phyloP scores from a whole-genome alignment of 176 grass and related monocot species.

The Musa acuminata region DNA sequence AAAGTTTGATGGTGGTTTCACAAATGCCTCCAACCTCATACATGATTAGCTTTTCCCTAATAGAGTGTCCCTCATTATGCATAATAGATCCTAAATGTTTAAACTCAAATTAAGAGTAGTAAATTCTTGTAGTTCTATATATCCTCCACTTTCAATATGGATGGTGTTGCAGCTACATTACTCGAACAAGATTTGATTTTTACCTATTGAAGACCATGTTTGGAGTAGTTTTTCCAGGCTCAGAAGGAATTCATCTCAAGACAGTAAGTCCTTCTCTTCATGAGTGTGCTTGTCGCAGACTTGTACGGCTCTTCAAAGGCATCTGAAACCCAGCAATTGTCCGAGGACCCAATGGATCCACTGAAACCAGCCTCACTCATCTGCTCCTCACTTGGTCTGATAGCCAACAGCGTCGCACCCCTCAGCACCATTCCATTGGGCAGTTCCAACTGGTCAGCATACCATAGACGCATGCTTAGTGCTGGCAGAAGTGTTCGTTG shows the following conservation, averaged over 20 bases:
- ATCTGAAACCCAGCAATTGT: background rate
- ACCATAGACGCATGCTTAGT: background rate
- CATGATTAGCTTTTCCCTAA: no score
- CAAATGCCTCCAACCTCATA: no score
- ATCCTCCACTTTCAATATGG: no score
- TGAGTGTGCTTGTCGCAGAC: background rate
- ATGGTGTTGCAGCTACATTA: background rate
- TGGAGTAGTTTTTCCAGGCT: background rate
- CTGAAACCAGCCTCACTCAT: background rate
- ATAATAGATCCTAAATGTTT: no score
- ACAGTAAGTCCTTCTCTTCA: conserved; percentile 4
- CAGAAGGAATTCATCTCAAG: conserved; percentile 13
- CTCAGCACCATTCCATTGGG: background rate
- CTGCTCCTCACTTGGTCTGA: background rate
- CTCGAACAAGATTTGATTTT: background rate
- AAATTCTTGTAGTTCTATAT: no score
- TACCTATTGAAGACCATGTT: background rate
- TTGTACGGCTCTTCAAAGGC: conserved; percentile 5
- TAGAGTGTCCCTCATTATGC: no score
- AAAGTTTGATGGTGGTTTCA: no score
- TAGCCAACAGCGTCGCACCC: background rate
- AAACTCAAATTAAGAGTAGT: no score
- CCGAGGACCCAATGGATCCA: background rate
- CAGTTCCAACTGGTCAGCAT: background rate
- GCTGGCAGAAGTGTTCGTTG: background rate